phyloP scores from a whole-genome alignment of 2,329 filamentous ascomycete genomes.

The Ceratocystis cacaofunesta region DNA sequence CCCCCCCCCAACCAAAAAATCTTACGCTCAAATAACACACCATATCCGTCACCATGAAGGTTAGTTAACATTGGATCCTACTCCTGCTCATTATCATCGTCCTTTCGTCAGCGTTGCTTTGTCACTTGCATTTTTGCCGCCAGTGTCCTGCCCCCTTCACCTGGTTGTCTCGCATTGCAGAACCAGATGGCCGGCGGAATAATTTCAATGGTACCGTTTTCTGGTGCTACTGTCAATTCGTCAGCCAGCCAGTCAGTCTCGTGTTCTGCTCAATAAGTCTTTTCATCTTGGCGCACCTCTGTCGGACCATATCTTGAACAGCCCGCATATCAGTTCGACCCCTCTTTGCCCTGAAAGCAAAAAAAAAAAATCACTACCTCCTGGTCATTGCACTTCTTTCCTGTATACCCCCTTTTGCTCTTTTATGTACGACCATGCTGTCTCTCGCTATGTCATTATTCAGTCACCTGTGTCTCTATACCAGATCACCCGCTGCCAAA shows the following conservation, averaged over 20 bases:
- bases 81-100: neutral
- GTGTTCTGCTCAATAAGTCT: neutral
- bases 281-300: neutral
- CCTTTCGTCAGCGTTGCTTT: neutral
- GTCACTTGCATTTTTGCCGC: neutral
- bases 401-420: neutral
- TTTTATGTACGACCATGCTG: neutral
- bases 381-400: neutral
- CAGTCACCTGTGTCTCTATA: neutral
- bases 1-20: too few species aligned
- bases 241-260: neutral
- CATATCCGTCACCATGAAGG: neutral
- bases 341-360: neutral
- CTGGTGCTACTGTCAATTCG: neutral
- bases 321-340: neutral
- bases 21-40: neutral
- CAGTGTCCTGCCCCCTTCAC: neutral
- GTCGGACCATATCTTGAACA: neutral
- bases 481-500: slow-evolving; percentile 1
- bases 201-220: neutral
- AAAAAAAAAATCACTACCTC: neutral
- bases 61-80: neutral
- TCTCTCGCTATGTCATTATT: neutral
- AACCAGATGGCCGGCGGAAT: neutral
- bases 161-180: neutral